Evolutionary conservation across 1,284 basidiomycete genomes (phyloP), one percentile per base, ranked within the genome.

Genomic region (Rhodotorula sp.): DNA sequence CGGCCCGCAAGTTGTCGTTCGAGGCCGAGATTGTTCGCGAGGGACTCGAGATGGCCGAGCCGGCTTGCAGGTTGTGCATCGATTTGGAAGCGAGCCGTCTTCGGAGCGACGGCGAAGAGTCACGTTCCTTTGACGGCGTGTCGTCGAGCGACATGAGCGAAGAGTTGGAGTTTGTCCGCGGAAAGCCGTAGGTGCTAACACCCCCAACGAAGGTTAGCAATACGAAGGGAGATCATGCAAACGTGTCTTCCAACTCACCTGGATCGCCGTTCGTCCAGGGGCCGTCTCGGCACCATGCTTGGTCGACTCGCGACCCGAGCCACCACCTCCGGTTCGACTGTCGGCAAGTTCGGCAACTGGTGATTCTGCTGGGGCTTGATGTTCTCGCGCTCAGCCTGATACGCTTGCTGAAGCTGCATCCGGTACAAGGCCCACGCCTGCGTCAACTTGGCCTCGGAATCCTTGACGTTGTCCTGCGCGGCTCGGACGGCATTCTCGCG

Each of bases 91-190:
- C 72, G 29, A 78, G 70, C 0, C 77, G 73, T 5, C 77, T 69
- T 15, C 77, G 67, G 15, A 68, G 60, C 1, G 71, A 72, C 1
- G 66, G 60, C 7, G 69, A 71, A 6, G 64, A 18, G 14, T 56
- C 49, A 33, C 29, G 55, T 17, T 54, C 62, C 55, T 77, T 77
- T 51, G 74, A 68, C 10, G 77, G 77, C 5, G 77, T 76, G 62
- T 77, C 77, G 67, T 77, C 75, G 67, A 76, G 73, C 4, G 77
- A 77, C 77, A 77, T 77, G 55, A 76, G 70, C 30, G 74, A 75
- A 4, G 74, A 72, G 5, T 70, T 68, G 22, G 75, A 75, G 42
- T 69, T 65, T 33, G 75, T 65, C 2, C 77, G 70, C 15, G 73
- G 72, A 58, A 76, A 71, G 44, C 29, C 58, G 4, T 33, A 49